Evolutionary conservation across 331 rosid genomes (phyloP).

Genomic region (Arachis monticola): DNA sequence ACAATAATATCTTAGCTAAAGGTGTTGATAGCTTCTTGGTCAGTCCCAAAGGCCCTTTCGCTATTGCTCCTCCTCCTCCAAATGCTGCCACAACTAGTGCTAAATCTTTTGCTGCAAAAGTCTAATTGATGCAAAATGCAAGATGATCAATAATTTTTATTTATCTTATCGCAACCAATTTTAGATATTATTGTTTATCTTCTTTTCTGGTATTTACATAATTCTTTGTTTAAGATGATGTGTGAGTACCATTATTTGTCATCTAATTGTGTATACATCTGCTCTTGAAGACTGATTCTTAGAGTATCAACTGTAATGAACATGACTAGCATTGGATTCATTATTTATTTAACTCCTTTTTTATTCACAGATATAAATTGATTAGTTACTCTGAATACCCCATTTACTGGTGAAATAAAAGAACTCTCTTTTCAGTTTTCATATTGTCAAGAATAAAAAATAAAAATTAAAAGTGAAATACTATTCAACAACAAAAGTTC

Average conservation of each 20-base stretch:
- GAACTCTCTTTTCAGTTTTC: no score
- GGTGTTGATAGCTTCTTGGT: constrained; percentile 34
- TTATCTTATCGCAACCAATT: background rate
- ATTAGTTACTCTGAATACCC: no score
- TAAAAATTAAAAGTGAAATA: background rate
- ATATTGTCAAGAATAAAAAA: background rate
- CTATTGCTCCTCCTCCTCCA: background rate
- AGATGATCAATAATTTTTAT: constrained; percentile 6
- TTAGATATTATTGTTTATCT: constrained; percentile 22
- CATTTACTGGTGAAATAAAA: no score
- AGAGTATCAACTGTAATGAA: constrained; percentile 19
- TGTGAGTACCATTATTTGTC: constrained; percentile 23
- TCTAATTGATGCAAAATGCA: constrained; percentile 24
- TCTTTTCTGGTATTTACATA: constrained; percentile 16
- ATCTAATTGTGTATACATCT: constrained; percentile 40
- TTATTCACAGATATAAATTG: no score
- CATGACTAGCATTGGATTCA: background rate
- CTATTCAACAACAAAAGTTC: background rate
- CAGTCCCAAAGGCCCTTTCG: constrained; percentile 32
- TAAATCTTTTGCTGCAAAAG: constrained; percentile 31
- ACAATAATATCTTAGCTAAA: constrained; percentile 2
- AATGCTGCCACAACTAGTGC: constrained; percentile 12
- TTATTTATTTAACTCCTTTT: no score
- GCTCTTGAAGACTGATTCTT: constrained; percentile 16
- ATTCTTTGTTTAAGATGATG: constrained; percentile 40